Evolutionary conservation across 495 filamentous ascomycete species (phyloP).

Genomic region (Daldinia vernicosa): DNA sequence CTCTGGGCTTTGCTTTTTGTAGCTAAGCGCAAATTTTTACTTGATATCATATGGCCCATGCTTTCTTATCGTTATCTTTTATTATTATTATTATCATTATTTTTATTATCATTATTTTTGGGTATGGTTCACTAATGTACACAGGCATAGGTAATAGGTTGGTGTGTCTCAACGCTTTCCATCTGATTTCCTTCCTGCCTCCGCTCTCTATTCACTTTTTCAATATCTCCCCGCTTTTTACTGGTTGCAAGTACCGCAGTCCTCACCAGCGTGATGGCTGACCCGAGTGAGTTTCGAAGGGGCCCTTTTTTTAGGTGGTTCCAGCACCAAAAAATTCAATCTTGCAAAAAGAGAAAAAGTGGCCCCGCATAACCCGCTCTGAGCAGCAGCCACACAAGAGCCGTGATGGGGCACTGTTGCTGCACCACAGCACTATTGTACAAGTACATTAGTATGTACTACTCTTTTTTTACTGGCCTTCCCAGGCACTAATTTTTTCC

Average conservation of each 20-base stretch:
- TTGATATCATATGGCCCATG: conserved; percentile 27
- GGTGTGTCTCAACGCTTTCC: conserved; percentile 45
- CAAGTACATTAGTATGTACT: conserved; percentile 34
- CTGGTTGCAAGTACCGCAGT: conserved; percentile 29
- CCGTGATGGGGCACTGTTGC: conserved; percentile 36
- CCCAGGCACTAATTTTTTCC: conserved; percentile 35
- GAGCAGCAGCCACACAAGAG: conserved; percentile 33
- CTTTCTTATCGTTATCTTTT: conserved; percentile 40
- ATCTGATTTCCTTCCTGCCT: conserved; percentile 47
- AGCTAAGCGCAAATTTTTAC: conserved; percentile 27
- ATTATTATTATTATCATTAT: conserved; percentile 25
- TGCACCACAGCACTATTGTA: conserved; percentile 34
- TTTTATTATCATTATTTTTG: conserved; percentile 34
- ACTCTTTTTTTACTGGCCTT: conserved; percentile 21
- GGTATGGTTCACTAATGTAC: conserved; percentile 28
- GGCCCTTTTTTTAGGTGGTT: conserved; percentile 34
- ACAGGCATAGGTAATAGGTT: conserved; percentile 37
- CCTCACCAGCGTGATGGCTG: conserved; percentile 27
- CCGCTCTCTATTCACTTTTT: conserved; percentile 34
- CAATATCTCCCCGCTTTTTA: conserved; percentile 33
- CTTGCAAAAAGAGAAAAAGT: conserved; percentile 7
- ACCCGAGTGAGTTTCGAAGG: conserved; percentile 32
- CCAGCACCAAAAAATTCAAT: conserved; percentile 30
- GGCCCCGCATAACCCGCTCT: conserved; percentile 26
- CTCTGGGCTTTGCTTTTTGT: conserved; percentile 20